Base-by-base conservation (phyloP, 805 yeast genomes). In the Wickerhamiella vanderwaltii region DNA sequence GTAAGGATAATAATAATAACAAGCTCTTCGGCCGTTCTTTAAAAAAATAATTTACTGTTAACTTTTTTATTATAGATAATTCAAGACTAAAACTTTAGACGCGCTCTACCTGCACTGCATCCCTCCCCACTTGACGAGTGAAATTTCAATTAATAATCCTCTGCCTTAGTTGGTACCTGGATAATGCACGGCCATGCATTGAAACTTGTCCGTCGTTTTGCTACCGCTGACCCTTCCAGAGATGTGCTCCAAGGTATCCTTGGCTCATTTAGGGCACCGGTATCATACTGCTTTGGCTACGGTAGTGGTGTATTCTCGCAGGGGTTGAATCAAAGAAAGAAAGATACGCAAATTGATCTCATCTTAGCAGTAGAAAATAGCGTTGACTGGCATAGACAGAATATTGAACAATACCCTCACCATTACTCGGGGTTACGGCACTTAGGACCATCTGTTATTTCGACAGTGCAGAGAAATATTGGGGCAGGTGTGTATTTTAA, bases 401-500 rank as follows among this genome's bases (percentile, higher is more conserved):
- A 91, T 58, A 62, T 84, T 52, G 60, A 67, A 35, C 78, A 75
- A 52, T 66, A 73, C 56, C 80, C 84, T 2, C 58, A 67, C 6
- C 97, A 91, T 59, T 91, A 91, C 56, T 86, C 96, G 6, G 64
- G 71, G 4, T 50, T 85, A 39, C 67, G 71, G 45, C 61, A 56
- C 41, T 65, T 80, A 19, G 93, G 94, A 0, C 62, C 82, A 1
- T 61, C 68, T 11, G 64, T 69, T 1, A 69, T 83, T 6, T 63
- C 77, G 2, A 61, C 58, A 45, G 70, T 80, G 13, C 86, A 79
- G 56, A 71, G 73, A 26, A 38, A 45, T 3, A 48, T 72, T 15
- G 95, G 94, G 1, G 91, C 94, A 0, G 95, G 96, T 6, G 80
- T 88, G 3, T 91, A 88, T 59, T 91, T 84, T 66, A 91, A 91